phyloP scores from a whole-genome alignment of 2,329 filamentous ascomycete species.

The Arthrobotrys iridis region DNA sequence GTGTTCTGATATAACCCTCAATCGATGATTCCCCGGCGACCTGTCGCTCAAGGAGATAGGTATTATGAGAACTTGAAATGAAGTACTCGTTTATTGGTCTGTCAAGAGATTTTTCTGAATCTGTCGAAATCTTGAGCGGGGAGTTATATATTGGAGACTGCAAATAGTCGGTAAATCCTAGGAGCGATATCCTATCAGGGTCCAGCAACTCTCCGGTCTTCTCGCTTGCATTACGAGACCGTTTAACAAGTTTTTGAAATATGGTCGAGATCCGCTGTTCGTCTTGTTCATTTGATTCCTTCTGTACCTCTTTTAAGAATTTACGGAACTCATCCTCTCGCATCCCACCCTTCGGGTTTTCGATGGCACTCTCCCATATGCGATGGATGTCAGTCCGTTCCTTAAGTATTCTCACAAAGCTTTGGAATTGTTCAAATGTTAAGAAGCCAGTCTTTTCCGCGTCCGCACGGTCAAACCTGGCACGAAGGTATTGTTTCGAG shows the following conservation, averaged over 20 bases:
- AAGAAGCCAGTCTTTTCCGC: constrained; percentile 72
- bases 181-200: constrained; percentile 74
- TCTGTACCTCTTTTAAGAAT: constrained; percentile 79
- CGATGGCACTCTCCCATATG: constrained; percentile 74
- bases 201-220: constrained; percentile 62
- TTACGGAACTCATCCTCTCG: constrained; percentile 76
- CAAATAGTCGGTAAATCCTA: constrained; percentile 80
- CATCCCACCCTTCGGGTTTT: constrained; percentile 72
- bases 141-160: constrained; percentile 76
- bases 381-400: constrained; percentile 80
- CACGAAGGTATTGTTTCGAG: constrained; percentile 75
- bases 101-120: constrained; percentile 69
- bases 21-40: constrained; percentile 89
- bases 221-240: constrained; percentile 66
- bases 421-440: constrained; percentile 81
- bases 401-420: constrained; percentile 84
- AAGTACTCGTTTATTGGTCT: constrained; percentile 95
- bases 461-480: constrained; percentile 79
- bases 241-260: constrained; percentile 76
- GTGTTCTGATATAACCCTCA: constrained; percentile 90
- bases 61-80: constrained; percentile 98
- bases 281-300: constrained; percentile 77
- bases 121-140: constrained; percentile 67
- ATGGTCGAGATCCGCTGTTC: constrained; percentile 73
- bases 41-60: constrained; percentile 90